Base-by-base conservation (phyloP, 768 basidiomycete species). In the Pleurotus ostreatus region DNA sequence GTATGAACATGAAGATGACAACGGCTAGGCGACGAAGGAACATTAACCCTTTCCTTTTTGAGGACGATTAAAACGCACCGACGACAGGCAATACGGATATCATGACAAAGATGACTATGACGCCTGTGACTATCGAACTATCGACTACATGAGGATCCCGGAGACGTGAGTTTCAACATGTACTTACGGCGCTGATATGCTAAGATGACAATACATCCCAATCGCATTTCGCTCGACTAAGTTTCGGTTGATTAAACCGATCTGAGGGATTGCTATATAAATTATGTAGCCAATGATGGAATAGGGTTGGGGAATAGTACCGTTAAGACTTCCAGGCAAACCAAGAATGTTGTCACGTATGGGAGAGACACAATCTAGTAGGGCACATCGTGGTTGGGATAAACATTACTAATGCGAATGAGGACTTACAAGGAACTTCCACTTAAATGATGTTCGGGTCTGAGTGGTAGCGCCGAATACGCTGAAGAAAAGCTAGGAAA, bases 151-250 rank as follows among this genome's bases (percentile, higher is more conserved):
- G 38, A 12, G 41, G 13, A 54, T 11, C 34, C 16, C 7, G 8
- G 49, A 8, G 30, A 18, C 6, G 23, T 8, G 18, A 16, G 25
- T 11, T 9, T 9, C 30, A 34, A 9, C 9, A 8, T 4, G 8
- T 20, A n/a, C 63, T 46, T 26, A 64, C 63, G 62, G 63, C 37
- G 43, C 22, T 6, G 44, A 16, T 15, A 44, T 48, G 15, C 11
- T 52, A 25, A 64, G 43, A 26, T 60, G 59, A 45, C 63, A 64
- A 44, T 61, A 64, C 41, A 64, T 59, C 16, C 60, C 55, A 46
- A 47, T 60, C 41, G 49, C 43, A 25, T 55, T 57, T n/a, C 60
- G 58, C 30, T n/a, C 38, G 34, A 61, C 57, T 13, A 39, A 23
- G n/a, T 53, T 9, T 3, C 13, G 61, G 56, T 13, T 49, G 25